These are phyloP conservation scores for Tetrahymena elliotti DNA, from an alignment of 73 alveolate genomes.

Conservation along the genomic window DNA sequence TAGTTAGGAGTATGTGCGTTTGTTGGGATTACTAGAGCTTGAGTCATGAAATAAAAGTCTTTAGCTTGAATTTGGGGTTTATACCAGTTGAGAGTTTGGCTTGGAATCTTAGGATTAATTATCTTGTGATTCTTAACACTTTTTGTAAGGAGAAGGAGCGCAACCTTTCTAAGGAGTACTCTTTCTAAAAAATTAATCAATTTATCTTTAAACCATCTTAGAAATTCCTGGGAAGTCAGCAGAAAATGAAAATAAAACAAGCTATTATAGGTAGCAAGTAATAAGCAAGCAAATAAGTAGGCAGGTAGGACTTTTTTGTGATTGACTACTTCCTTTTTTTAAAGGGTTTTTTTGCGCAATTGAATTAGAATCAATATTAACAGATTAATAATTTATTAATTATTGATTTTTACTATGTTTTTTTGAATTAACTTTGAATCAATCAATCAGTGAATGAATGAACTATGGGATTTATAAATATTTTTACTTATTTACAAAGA, in stretches of 20 bases:
- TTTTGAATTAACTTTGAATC: not conserved
- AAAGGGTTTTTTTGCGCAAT: not conserved
- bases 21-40: not conserved
- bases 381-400: not conserved
- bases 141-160: not conserved
- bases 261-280: no score
- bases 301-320: not conserved
- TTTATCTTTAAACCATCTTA: not conserved
- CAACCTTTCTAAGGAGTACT: not conserved
- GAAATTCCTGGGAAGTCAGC: not conserved
- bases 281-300: no score
- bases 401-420: no score
- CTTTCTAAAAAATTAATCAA: not conserved
- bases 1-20: not conserved
- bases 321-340: not conserved
- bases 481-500: no score
- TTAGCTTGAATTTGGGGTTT: not conserved
- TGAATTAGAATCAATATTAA: not conserved
- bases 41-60: not conserved
- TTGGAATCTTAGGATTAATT: not conserved
- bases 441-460: no score
- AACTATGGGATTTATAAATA: not conserved
- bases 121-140: not conserved
- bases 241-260: not conserved
- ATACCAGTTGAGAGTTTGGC: not conserved